phyloP scores from a whole-genome alignment of 768 basidiomycete genomes.

The Leccinum fibrillosum region DNA sequence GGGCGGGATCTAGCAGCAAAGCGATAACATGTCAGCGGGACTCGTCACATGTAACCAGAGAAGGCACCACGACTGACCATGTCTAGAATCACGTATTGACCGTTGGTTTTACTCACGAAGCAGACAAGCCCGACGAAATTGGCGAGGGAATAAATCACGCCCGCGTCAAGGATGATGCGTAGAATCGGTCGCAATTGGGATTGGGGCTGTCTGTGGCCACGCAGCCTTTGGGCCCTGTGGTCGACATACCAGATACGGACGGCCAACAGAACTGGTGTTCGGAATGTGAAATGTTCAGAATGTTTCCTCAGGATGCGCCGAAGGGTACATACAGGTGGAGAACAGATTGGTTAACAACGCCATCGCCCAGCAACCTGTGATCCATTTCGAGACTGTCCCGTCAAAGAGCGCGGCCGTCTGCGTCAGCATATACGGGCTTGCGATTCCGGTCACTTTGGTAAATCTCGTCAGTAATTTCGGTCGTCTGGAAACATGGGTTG shows the following conservation, averaged over 20 bases:
- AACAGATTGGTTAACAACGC: background rate
- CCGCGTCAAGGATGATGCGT: slow-evolving; percentile 1
- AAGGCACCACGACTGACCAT: background rate
- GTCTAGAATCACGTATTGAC: slow-evolving; percentile 4
- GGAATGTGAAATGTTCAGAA: background rate
- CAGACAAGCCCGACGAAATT: background rate
- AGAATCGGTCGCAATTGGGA: background rate
- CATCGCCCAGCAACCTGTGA: background rate
- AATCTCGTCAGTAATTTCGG: background rate
- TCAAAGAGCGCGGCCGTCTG: background rate
- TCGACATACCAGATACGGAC: background rate
- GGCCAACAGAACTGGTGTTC: background rate
- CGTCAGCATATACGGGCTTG: slow-evolving; percentile 12
- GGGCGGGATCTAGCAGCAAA: slow-evolving; percentile 5
- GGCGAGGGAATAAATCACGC: slow-evolving; percentile 1
- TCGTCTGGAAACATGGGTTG: background rate
- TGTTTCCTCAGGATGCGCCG: background rate
- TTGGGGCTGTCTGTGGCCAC: background rate
- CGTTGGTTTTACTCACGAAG: background rate
- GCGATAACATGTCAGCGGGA: background rate
- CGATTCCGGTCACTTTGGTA: slow-evolving; percentile 13
- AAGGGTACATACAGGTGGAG: background rate
- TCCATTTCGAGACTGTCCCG: background rate
- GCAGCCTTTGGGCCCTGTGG: background rate
- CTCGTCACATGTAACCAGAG: too few relatives aligned